Evolutionary conservation across 2,329 filamentous ascomycete species (phyloP).

Genomic region (Colletotrichum kahawae): DNA sequence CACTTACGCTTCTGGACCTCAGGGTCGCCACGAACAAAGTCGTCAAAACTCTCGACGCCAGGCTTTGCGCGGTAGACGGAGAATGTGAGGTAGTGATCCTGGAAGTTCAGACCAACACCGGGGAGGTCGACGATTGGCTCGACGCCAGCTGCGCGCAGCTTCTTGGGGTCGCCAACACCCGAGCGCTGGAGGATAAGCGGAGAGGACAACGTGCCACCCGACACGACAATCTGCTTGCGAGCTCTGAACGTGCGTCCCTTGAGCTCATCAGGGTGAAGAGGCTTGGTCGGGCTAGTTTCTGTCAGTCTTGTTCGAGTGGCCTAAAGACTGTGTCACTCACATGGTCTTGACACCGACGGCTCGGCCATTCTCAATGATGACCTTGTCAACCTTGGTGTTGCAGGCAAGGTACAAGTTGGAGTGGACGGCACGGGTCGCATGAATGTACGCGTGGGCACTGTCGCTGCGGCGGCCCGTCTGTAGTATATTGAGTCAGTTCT

Average conservation of each 20-base stretch:
- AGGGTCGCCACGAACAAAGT: slow-evolving; percentile 77
- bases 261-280: slow-evolving; percentile 59
- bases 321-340: slow-evolving; percentile 25
- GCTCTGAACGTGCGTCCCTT: slow-evolving; percentile 65
- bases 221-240: slow-evolving; percentile 76
- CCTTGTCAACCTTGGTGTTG: slow-evolving; percentile 80
- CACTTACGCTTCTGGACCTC: slow-evolving; percentile 68
- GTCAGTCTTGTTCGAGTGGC: not conserved
- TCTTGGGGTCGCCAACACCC: slow-evolving; percentile 73
- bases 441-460: slow-evolving; percentile 78
- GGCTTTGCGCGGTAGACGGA: slow-evolving; percentile 75
- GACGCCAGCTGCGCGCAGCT: slow-evolving; percentile 71
- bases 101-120: slow-evolving; percentile 78
- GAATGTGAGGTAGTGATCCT: slow-evolving; percentile 78
- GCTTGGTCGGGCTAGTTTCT: slow-evolving; percentile 61
- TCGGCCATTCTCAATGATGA: slow-evolving; percentile 74
- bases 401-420: slow-evolving; percentile 73
- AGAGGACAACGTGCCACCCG: slow-evolving; percentile 74
- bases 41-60: slow-evolving; percentile 78
- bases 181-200: slow-evolving; percentile 78
- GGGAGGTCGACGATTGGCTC: slow-evolving; percentile 74
- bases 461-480: slow-evolving; percentile 75
- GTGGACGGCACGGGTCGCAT: slow-evolving; percentile 74
- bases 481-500: slow-evolving; percentile 3
- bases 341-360: slow-evolving; percentile 76